Base-by-base conservation (phyloP, 371 early-diverging fungal species). In the Mucor irregularis region DNA sequence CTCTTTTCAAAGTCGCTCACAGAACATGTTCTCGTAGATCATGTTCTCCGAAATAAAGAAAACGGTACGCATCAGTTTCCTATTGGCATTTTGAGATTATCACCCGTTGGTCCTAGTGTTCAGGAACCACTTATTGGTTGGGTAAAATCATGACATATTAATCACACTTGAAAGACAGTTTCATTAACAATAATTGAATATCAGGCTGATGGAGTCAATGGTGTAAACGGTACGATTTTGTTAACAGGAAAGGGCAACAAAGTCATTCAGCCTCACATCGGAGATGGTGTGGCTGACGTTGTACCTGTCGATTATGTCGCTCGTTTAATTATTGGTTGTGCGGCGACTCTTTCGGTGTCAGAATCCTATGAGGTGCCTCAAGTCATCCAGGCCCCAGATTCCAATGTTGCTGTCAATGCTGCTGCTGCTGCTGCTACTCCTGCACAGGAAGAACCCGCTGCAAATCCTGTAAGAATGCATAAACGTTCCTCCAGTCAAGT, bases 61-160 rank as follows among this genome's bases (percentile, higher is more conserved):
- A 60, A 52, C 3, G 60, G 53, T 11, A 44, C 47, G 3, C 53
- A 51, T 5, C 64, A 66, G 14, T 71, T 61, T 46, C 81, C 83
- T 11, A 66, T 84, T 17, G 77, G 72, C 16, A 86, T 86, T 33
- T 62, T 83, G 39, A 73, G 84, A 51, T 63, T 77, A 10, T 71
- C 76, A 1, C 76, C 82, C 37, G 74, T 86, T 25, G 80, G 83
- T 11, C 80, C 83, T 2, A 75, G 81, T 49, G 60, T 71, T 7
- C 52, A 34, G 6, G 83, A 84, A 38, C 86, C 86, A 11, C 64
- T 86, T 7, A 71, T 78, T n/a, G 86, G 83, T 24, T 86, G 86
- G 86, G 85, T 85, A 69, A 57, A 51, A 13, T 11, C n/a, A 17
- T 19, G 30, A 38, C 2, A 21, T 26, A 22, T 13, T 5, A 21